Percentiles rank a stretch among this genome's conserved stretches.
These are phyloP conservation scores for Leccinum variicolor DNA, from an alignment of 768 basidiomycete genomes.

Conservation along the genomic window DNA sequence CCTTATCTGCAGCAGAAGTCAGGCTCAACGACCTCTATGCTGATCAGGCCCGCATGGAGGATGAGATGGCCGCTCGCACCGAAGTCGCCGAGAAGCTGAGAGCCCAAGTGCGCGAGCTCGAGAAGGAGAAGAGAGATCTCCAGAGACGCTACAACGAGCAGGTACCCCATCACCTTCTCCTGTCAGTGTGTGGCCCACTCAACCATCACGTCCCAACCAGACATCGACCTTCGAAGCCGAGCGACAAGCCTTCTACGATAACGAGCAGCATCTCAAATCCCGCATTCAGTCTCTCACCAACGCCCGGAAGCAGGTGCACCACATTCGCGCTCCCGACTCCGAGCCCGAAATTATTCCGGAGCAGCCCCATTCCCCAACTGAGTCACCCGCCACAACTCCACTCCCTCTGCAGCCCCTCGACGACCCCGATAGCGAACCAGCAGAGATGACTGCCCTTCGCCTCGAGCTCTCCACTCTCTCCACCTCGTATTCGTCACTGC, in stretches of 20 bases:
- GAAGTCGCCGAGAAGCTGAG: conserved; percentile 83
- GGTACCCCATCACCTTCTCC: conserved; percentile 37
- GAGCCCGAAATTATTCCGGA: conserved; percentile 42
- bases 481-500: conserved; percentile 78
- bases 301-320: conserved; percentile 53
- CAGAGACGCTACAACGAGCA: conserved; percentile 87
- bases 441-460: conserved; percentile 80
- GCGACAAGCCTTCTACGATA: conserved; percentile 89
- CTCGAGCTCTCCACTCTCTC: conserved; percentile 85
- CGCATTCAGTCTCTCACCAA: conserved; percentile 80
- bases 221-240: conserved; percentile 88
- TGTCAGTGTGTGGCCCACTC: conserved; percentile 13
- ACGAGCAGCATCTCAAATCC: conserved; percentile 89
- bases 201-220: conserved; percentile 37
- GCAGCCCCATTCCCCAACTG: conserved; percentile 29
- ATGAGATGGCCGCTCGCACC: conserved; percentile 76
- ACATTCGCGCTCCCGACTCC: conserved; percentile 30
- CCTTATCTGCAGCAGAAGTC: conserved; percentile 66
- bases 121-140: conserved; percentile 83
- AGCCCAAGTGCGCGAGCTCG: conserved; percentile 76
- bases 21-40: conserved; percentile 75
- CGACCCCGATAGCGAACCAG: conserved; percentile 73
- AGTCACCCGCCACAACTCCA: conserved; percentile 17
- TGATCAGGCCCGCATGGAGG: conserved; percentile 78
- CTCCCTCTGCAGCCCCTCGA: conserved; percentile 45